A percentile compares a stretch with the other conserved stretches of the same genome.
Evolutionary conservation across 2,329 filamentous ascomycete genomes (phyloP).

Genomic region (Camillea tinctor): DNA sequence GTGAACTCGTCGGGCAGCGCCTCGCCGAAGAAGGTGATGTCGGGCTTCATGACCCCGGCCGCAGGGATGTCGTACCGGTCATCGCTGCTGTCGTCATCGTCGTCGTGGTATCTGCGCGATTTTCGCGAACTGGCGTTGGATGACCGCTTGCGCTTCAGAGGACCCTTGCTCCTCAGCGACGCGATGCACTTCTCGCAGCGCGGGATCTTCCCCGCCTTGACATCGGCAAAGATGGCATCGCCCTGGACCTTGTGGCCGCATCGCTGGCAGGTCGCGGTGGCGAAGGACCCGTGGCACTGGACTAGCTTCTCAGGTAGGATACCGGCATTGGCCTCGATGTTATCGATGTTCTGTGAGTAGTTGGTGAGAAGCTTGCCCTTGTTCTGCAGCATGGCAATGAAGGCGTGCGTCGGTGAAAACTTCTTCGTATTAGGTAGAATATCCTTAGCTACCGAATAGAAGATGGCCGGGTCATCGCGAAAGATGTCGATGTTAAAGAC

Average conservation of each 20-base stretch:
- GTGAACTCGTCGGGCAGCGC: conserved; percentile 82
- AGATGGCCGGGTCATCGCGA: conserved; percentile 79
- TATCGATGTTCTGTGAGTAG: conserved; percentile 99
- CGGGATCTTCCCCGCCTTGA: conserved; percentile 73
- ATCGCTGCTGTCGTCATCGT: conserved; percentile 48
- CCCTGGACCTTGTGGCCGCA: conserved; percentile 75
- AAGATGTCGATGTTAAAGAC: conserved; percentile 93
- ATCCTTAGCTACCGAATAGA: conserved; percentile 88
- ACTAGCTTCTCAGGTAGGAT: conserved; percentile 79
- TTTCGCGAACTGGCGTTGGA: conserved; percentile 38
- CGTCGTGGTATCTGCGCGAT: conserved; percentile 36
- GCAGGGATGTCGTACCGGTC: conserved; percentile 63
- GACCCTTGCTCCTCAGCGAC: conserved; percentile 46
- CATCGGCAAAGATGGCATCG: conserved; percentile 74
- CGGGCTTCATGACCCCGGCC: conserved; percentile 87
- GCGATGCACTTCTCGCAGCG: conserved; percentile 71
- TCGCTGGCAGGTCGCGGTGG: conserved; percentile 83
- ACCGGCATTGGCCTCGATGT: conserved; percentile 84
- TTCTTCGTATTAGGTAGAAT: conserved; percentile 77
- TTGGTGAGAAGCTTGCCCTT: conserved; percentile 90
- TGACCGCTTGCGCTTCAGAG: conserved; percentile 56
- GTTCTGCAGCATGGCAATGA: conserved; percentile 85
- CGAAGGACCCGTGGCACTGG: conserved; percentile 96
- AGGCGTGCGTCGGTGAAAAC: conserved; percentile 89
- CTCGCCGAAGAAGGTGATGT: conserved; percentile 98